Evolutionary conservation across 1,284 basidiomycete species (phyloP), one percentile per base, ranked within the genome.

Genomic region (Marasmius fiardii): DNA sequence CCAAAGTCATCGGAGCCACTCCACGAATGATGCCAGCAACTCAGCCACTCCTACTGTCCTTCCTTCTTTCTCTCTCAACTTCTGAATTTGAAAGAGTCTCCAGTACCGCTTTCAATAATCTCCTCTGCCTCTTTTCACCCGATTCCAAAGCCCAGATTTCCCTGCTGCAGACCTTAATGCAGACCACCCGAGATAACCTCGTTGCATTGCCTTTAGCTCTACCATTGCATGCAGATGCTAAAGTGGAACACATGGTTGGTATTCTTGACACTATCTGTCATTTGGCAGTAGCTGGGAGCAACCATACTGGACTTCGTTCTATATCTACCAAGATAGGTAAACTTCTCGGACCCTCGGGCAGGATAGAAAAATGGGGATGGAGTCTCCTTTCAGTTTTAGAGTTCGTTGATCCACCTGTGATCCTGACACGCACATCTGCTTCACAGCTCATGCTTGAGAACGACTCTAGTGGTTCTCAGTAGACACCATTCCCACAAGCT

Each of bases 321-420:
- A 74, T 89, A 35, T 74, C 78, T 10, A 65, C 71, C 20, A 83
- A 83, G 31, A 76, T 93, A 4, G 81, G 80, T 3, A 79, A 80
- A 53, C 75, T 96, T 4, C 78, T 95, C 0, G 93, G 93, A 2
- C 88, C 93, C 0, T 79, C 75, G 0, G 93, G 93, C 4, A 85
- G 88, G 0, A 85, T 96, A 18, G 91, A 95, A 63, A 86, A 86
- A 68, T 96, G 93, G 94, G 91, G 91, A 1, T 93, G 88, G 86
- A 81, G 83, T 43, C 66, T 96, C 1, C 76, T 96, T 26, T 81
- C 84, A 2, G 90, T 88, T 14, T 72, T 95, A 26, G 85, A 92
- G 62, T 82, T 95, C 58, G 75, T 74, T 1, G 75, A 79, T 33
- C 87, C 85, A 3, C 66, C 77, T 0, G 68, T 85, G 61, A 74